A percentile compares a stretch with the other conserved stretches of the same genome.
phyloP scores from a whole-genome alignment of 305 asterid species.

The Fraxinus xanthoxyloides region DNA sequence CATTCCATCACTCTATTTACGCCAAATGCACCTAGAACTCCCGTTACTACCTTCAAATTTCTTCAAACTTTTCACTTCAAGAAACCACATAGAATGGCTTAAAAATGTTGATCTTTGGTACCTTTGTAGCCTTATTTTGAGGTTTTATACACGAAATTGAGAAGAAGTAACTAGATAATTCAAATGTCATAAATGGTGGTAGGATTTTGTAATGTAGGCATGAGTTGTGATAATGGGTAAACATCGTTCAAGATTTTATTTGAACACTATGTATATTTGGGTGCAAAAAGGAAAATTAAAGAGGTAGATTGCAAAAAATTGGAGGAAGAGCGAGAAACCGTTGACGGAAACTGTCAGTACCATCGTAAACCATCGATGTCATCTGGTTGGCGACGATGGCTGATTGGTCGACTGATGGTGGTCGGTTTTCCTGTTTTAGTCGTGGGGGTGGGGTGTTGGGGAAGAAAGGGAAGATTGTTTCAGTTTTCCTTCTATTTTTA shows the following conservation, averaged over 20 bases:
- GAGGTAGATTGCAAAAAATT: neutral
- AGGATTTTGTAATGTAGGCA: slow-evolving; percentile 25
- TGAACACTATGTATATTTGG: slow-evolving; percentile 35
- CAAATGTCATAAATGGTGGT: slow-evolving; percentile 20
- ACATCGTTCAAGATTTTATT: slow-evolving; percentile 90
- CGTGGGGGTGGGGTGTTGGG: no score
- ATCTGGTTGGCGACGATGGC: neutral
- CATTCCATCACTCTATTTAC: slow-evolving; percentile 48
- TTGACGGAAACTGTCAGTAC: no score
- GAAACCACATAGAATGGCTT: slow-evolving; percentile 24
- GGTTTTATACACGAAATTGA: neutral
- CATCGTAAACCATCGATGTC: neutral
- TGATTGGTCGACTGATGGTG: no score
- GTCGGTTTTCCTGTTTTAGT: no score
- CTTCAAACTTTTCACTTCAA: slow-evolving; percentile 18
- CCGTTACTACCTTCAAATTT: slow-evolving; percentile 1
- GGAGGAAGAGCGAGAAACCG: slow-evolving; percentile 7
- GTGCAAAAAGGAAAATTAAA: neutral
- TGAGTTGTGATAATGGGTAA: slow-evolving; percentile 38
- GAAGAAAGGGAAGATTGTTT: no score
- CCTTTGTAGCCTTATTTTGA: slow-evolving; percentile 19
- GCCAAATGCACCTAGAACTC: slow-evolving; percentile 41
- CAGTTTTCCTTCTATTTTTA: no score
- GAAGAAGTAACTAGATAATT: slow-evolving; percentile 23
- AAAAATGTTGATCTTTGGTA: slow-evolving; percentile 5